Conservation (phyloP, 805 yeast species). For the Yamadazyma sp. region DNA sequence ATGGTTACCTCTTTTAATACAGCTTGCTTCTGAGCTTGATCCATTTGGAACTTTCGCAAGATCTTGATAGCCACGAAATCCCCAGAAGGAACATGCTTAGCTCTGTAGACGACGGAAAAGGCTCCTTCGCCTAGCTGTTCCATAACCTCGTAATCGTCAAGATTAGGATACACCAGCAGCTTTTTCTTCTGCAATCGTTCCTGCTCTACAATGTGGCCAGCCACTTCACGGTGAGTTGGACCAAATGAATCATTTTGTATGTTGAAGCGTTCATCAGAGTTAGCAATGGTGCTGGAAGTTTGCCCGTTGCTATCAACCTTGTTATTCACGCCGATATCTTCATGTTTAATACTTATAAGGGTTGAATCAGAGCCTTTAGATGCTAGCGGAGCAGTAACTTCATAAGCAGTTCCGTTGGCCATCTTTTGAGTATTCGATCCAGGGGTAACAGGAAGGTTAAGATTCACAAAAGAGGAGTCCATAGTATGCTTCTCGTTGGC, state of each 20-base stretch:
- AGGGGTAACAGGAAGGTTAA: slow-evolving; percentile 5
- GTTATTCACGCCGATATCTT: neutral
- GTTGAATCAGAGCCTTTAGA: slow-evolving; percentile 2
- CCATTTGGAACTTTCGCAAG: slow-evolving; percentile 69
- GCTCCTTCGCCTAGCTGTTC: slow-evolving; percentile 79
- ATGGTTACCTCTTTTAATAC: slow-evolving; percentile 80
- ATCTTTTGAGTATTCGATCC: neutral
- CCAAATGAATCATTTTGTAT: neutral
- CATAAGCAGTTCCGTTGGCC: neutral
- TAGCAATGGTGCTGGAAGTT: too few relatives aligned
- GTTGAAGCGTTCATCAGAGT: neutral
- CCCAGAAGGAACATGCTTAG: slow-evolving; percentile 39
- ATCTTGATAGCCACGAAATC: slow-evolving; percentile 54
- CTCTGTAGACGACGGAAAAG: slow-evolving; percentile 71
- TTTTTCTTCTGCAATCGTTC: slow-evolving; percentile 26
- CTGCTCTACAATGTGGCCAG: slow-evolving; percentile 37
- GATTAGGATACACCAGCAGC: slow-evolving; percentile 32
- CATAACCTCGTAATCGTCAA: slow-evolving; percentile 43
- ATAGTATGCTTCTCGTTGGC: slow-evolving; percentile 39
- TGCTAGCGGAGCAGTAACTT: neutral
- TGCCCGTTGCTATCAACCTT: too few relatives aligned
- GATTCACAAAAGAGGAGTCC: neutral
- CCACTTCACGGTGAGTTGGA: slow-evolving; percentile 24
- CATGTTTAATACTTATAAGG: neutral
- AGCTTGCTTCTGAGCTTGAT: slow-evolving; percentile 59